A percentile compares a stretch with the other conserved stretches of the same genome.
Conservation (phyloP, 495 filamentous ascomycete genomes). For the Penicillium lividum region DNA sequence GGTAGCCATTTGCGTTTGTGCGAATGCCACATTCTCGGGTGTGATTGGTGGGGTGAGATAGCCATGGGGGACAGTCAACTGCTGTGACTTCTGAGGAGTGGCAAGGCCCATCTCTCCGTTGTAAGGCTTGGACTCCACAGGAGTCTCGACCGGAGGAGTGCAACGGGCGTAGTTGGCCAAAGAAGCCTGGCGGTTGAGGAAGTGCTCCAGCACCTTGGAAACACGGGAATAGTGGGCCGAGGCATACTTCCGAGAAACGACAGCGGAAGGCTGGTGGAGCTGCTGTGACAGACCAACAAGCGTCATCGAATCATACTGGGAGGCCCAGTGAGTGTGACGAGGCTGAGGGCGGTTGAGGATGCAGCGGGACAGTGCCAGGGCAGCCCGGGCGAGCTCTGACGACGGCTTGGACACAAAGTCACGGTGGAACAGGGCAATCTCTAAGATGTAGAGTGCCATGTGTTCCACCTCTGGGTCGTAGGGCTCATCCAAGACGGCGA, state of each 20-base stretch:
- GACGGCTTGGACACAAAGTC: slow-evolving; percentile 91
- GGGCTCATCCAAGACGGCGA: slow-evolving; percentile 63
- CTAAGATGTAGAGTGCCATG: slow-evolving; percentile 89
- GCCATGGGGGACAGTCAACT: slow-evolving; percentile 67
- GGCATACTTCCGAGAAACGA: slow-evolving; percentile 86
- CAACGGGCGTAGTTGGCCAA: slow-evolving; percentile 69
- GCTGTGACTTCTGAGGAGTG: slow-evolving; percentile 83
- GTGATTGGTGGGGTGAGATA: slow-evolving; percentile 96
- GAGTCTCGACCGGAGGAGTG: slow-evolving; percentile 66
- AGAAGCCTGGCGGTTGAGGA: slow-evolving; percentile 80
- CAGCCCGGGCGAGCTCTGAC: slow-evolving; percentile 85
- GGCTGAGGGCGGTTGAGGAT: slow-evolving; percentile 80
- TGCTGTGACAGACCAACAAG: slow-evolving; percentile 83
- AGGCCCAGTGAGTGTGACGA: slow-evolving; percentile 75
- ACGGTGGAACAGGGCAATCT: slow-evolving; percentile 92
- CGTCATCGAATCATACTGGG: slow-evolving; percentile 74
- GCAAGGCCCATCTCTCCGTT: slow-evolving; percentile 56
- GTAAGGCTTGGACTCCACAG: slow-evolving; percentile 56
- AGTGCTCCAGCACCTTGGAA: slow-evolving; percentile 77
- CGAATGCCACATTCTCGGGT: slow-evolving; percentile 73
- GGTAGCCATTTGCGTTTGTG: slow-evolving; percentile 30
- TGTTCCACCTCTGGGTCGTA: slow-evolving; percentile 87
- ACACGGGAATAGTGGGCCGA: slow-evolving; percentile 78
- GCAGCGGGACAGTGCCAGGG: slow-evolving; percentile 81
- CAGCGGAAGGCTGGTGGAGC: slow-evolving; percentile 81